Evolutionary conservation across 75 land plant species (phyloP).

Genomic region (Picea glauca): DNA sequence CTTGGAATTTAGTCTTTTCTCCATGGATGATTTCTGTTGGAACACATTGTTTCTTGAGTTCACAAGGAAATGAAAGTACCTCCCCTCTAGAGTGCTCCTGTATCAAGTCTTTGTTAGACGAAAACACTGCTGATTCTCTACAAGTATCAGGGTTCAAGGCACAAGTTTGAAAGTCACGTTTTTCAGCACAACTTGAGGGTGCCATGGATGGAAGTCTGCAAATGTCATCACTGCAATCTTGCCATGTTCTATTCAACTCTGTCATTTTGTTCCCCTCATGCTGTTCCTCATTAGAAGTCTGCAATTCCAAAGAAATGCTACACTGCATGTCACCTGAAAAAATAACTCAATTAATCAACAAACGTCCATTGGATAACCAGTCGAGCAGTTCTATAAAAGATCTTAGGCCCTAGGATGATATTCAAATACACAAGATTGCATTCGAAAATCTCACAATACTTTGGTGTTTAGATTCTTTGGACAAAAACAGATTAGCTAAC

Average conservation of each 20-base stretch:
- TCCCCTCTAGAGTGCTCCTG: background rate
- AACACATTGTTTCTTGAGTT: background rate
- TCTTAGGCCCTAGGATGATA: background rate
- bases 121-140: background rate
- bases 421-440: background rate
- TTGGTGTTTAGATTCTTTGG: background rate
- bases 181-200: too few species aligned
- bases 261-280: background rate
- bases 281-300: background rate
- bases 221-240: background rate
- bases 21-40: background rate
- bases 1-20: background rate
- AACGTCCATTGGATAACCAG: background rate
- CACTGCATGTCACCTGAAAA: background rate
- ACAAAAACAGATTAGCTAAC: background rate
- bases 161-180: background rate
- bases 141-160: background rate
- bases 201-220: background rate
- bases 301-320: background rate
- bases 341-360: background rate
- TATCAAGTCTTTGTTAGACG: background rate
- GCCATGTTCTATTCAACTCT: background rate
- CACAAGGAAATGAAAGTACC: constrained; percentile 3
- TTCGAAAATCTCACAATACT: background rate
- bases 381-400: background rate